phyloP scores from a whole-genome alignment of 768 basidiomycete genomes.

The Tylopilus balloui region DNA sequence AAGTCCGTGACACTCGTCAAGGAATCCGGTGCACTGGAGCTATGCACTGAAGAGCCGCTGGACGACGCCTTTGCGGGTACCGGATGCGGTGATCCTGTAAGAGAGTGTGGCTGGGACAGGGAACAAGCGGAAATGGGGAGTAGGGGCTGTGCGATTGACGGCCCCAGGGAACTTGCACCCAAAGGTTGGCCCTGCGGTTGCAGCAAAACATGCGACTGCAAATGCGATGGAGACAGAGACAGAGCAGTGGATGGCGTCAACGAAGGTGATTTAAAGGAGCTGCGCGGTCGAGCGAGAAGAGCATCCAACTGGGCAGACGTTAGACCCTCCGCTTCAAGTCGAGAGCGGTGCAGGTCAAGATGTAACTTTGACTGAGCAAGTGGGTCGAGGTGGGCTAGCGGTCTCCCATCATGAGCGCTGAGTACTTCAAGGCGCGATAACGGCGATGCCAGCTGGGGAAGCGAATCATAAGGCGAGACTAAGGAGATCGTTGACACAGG shows the following conservation, averaged over 20 bases:
- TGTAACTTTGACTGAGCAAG: slow-evolving; percentile 23
- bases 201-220: slow-evolving; percentile 12
- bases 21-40: slow-evolving; percentile 10
- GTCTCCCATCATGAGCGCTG: slow-evolving; percentile 22
- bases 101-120: slow-evolving; percentile 27
- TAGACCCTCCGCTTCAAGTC: slow-evolving; percentile 25
- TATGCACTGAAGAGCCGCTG: slow-evolving; percentile 19
- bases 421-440: slow-evolving; percentile 24
- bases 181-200: slow-evolving; percentile 20
- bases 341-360: slow-evolving; percentile 25
- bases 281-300: slow-evolving; percentile 20
- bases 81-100: slow-evolving; percentile 26
- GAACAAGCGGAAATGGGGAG: slow-evolving; percentile 20
- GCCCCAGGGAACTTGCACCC: slow-evolving; percentile 11
- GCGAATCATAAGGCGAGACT: slow-evolving; percentile 20
- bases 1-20: slow-evolving; percentile 16
- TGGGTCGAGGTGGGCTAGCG: slow-evolving; percentile 21
- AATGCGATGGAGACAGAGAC: slow-evolving; percentile 23
- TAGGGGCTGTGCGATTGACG: slow-evolving; percentile 20
- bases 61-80: slow-evolving; percentile 23
- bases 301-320: slow-evolving; percentile 28
- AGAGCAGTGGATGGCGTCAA: slow-evolving; percentile 11
- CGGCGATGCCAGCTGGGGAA: slow-evolving; percentile 20
- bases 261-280: slow-evolving; percentile 25
- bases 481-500: slow-evolving; percentile 5